These are phyloP conservation scores for Hemileccinum rubropunctum DNA, from an alignment of 768 basidiomycete species.

Conservation along the genomic window DNA sequence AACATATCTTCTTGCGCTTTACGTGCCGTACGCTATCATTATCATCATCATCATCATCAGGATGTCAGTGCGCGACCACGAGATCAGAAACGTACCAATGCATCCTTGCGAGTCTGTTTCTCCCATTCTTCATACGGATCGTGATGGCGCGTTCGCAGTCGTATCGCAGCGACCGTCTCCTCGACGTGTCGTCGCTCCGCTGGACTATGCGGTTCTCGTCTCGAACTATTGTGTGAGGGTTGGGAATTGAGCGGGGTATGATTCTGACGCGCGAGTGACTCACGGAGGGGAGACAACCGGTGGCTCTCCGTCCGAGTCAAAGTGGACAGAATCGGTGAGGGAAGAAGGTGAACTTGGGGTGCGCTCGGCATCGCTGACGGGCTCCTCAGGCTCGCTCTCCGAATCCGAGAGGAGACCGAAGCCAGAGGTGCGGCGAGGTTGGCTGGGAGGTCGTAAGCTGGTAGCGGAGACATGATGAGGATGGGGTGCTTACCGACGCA, in stretches of 20 bases:
- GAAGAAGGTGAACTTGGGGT: constrained; percentile 31
- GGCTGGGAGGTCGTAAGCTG: constrained; percentile 4
- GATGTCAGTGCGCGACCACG: not conserved
- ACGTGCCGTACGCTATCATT: constrained; percentile 39
- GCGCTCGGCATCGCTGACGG: constrained; percentile 38
- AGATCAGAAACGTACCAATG: constrained; percentile 34
- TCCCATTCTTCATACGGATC: constrained; percentile 54
- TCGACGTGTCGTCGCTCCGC: constrained; percentile 38
- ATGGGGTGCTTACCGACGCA: constrained; percentile 31
- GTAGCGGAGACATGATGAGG: constrained; percentile 9
- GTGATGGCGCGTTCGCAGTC: constrained; percentile 39
- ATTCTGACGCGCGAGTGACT: constrained; percentile 12
- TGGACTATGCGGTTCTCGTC: constrained; percentile 21
- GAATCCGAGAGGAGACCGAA: constrained; percentile 57
- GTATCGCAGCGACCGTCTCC: constrained; percentile 47
- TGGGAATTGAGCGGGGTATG: not conserved
- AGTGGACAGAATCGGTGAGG: constrained; percentile 40
- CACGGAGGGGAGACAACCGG: constrained; percentile 34
- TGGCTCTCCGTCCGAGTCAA: constrained; percentile 44
- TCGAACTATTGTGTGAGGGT: constrained; percentile 9
- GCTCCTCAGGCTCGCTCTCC: constrained; percentile 29
- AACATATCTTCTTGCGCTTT: constrained; percentile 25
- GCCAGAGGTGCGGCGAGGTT: constrained; percentile 42
- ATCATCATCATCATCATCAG: too few species aligned
- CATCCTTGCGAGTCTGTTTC: constrained; percentile 44